Percentiles rank a stretch among this genome's conserved stretches.
phyloP scores from a whole-genome alignment of 176 grass and related monocot species.

The Paspalum vaginatum region DNA sequence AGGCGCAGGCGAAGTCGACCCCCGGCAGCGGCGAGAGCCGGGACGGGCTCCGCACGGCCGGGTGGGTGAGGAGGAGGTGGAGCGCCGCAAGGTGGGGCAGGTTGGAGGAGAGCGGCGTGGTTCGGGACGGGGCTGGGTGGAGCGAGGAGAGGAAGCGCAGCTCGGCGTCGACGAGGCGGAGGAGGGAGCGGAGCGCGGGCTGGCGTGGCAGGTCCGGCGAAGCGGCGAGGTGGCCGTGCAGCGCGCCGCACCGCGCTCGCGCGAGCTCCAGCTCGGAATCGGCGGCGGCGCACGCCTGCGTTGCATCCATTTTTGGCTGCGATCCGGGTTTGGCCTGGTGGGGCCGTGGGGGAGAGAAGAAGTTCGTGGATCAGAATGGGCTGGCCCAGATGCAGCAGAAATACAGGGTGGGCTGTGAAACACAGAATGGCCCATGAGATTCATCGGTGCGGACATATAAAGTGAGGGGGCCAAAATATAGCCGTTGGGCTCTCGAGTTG shows the following conservation, averaged over 20 bases:
- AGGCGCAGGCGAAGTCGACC: conserved; percentile 78
- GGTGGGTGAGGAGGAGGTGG: conserved; percentile 75
- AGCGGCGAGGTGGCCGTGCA: conserved; percentile 49
- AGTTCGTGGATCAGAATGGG: background rate
- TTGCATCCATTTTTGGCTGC: conserved; percentile 40
- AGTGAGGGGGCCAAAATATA: conserved; percentile 32
- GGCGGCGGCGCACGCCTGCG: conserved; percentile 10
- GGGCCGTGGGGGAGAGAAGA: background rate
- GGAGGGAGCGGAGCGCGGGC: conserved; percentile 47
- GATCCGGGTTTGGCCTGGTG: conserved; percentile 5
- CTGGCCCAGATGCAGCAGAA: background rate
- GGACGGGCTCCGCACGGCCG: conserved; percentile 60
- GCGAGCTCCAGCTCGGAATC: conserved; percentile 38
- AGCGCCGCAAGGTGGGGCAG: conserved; percentile 69
- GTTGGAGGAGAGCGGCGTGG: conserved; percentile 74
- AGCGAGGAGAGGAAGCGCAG: conserved; percentile 59
- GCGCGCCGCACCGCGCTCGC: conserved; percentile 46
- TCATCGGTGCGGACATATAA: background rate
- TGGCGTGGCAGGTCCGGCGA: conserved; percentile 40
- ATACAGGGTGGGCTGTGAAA: background rate
- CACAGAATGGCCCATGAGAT: background rate
- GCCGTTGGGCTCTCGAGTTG: conserved; percentile 47
- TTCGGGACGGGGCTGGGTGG: background rate
- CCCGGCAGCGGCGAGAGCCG: conserved; percentile 50
- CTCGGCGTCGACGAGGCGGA: conserved; percentile 70